Conservation (phyloP, 306 rosid species). For the Ochetophila trinervis region DNA sequence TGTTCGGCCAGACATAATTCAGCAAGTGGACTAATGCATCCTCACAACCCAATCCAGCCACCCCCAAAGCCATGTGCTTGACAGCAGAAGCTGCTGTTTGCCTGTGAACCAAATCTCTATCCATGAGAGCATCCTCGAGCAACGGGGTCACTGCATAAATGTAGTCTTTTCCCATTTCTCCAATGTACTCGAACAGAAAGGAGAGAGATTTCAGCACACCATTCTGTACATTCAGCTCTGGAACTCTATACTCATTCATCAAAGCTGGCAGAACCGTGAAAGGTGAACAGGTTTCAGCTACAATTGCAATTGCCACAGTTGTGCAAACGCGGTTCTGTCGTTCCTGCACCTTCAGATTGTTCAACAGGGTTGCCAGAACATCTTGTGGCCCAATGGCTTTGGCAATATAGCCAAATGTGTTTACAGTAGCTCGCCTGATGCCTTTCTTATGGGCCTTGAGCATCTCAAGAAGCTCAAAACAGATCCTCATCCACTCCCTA, state of each 20-base stretch:
- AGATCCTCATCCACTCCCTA: slow-evolving; percentile 97
- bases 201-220: slow-evolving; percentile 93
- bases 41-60: slow-evolving; percentile 97
- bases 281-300: slow-evolving; percentile 96
- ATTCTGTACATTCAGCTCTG: slow-evolving; percentile 92
- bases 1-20: slow-evolving; percentile 93
- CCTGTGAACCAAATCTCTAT: slow-evolving; percentile 91
- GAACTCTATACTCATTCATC: slow-evolving; percentile 96
- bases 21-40: slow-evolving; percentile 81
- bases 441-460: slow-evolving; percentile 97
- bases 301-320: slow-evolving; percentile 90
- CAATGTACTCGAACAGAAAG: slow-evolving; percentile 91
- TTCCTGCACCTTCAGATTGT: slow-evolving; percentile 93
- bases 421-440: slow-evolving; percentile 85
- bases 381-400: slow-evolving; percentile 97
- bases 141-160: slow-evolving; percentile 92
- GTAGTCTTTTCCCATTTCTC: slow-evolving; percentile 98
- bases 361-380: slow-evolving; percentile 77
- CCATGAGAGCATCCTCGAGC: slow-evolving; percentile 97
- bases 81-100: slow-evolving; percentile 98
- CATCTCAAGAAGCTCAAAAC: slow-evolving; percentile 98
- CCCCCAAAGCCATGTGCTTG: slow-evolving; percentile 97
- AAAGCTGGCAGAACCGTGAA: slow-evolving; percentile 88
- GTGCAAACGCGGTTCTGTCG: slow-evolving; percentile 97
- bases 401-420: slow-evolving; percentile 87